These are phyloP conservation scores for Waitea zeae DNA, from an alignment of 1,284 basidiomycete species.

Conservation along the genomic window DNA sequence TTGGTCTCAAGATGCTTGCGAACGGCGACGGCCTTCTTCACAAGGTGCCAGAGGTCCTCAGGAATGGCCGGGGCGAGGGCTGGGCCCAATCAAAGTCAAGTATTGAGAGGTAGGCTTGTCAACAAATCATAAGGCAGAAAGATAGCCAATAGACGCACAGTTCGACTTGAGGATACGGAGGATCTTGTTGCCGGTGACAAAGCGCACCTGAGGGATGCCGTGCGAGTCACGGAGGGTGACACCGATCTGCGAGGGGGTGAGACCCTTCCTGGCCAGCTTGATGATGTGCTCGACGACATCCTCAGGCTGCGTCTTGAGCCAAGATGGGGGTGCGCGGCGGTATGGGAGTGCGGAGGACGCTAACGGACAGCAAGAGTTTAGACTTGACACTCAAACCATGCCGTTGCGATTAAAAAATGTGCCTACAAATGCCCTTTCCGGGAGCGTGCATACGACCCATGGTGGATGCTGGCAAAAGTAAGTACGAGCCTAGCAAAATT, in stretches of 20 bases:
- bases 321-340: conserved; percentile 85
- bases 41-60: conserved; percentile 98
- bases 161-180: conserved; percentile 94
- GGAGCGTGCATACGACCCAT: conserved; percentile 97
- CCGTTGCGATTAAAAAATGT: conserved; percentile 2
- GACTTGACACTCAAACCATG: not conserved
- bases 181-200: conserved; percentile 99
- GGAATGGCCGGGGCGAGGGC: conserved; percentile 96
- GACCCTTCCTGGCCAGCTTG: conserved; percentile 96
- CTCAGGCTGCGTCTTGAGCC: conserved; percentile 94
- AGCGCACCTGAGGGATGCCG: conserved; percentile 93
- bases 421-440: conserved; percentile 91
- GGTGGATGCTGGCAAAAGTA: conserved; percentile 17
- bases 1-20: conserved; percentile 98
- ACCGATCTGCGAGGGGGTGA: conserved; percentile 97
- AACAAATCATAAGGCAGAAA: conserved; percentile 2
- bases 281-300: conserved; percentile 93
- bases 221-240: conserved; percentile 96
- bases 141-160: conserved; percentile 33
- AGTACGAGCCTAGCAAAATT: conserved; percentile 2
- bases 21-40: conserved; percentile 99
- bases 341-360: conserved; percentile 97
- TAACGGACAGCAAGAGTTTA: conserved; percentile 11
- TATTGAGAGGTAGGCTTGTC: conserved; percentile 1
- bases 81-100: too few relatives aligned